phyloP scores from a whole-genome alignment of 164 flowering plant species.

The Warburgia ugandensis region DNA sequence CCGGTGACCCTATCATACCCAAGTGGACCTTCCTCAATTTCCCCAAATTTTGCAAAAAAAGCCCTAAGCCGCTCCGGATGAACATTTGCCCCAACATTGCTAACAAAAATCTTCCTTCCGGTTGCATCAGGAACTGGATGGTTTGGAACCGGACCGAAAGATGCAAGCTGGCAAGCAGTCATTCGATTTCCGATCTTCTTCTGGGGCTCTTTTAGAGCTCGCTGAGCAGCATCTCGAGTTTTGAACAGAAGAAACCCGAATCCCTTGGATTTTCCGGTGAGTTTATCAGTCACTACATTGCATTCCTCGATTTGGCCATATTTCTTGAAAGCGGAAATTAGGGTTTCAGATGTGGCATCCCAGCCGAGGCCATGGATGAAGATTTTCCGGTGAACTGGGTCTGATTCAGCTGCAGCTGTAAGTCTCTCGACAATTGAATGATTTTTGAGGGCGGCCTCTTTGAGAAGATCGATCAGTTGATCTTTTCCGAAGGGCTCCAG shows the following conservation, averaged over 20 bases:
- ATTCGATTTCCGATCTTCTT: constrained; percentile 40
- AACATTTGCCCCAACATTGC: constrained; percentile 24
- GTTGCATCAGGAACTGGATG: constrained; percentile 2
- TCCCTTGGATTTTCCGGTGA: constrained; percentile 37
- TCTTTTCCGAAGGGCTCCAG: constrained; percentile 39
- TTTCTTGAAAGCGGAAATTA: constrained; percentile 21
- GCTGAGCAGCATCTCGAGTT: constrained; percentile 21
- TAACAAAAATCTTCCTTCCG: constrained; percentile 28
- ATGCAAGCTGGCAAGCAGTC: constrained; percentile 38
- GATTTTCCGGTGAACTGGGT: constrained; percentile 37
- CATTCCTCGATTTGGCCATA: constrained; percentile 39
- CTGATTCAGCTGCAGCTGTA: constrained; percentile 35
- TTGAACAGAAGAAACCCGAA: constrained; percentile 39
- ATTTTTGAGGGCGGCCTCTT: constrained; percentile 19
- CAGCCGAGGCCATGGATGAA: constrained; percentile 45
- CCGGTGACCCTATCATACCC: constrained; percentile 34
- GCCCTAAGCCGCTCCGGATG: constrained; percentile 10
- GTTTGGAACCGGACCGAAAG: constrained; percentile 19
- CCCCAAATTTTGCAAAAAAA: constrained; percentile 30
- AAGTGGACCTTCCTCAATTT: constrained; percentile 35
- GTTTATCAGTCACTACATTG: constrained; percentile 33
- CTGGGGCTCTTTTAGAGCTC: constrained; percentile 34
- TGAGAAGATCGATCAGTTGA: constrained; percentile 44
- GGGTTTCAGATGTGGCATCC: constrained; percentile 36
- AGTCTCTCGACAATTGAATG: constrained; percentile 24